Conservation (phyloP, 805 yeast genomes). For the Wickerhamomyces kurtzmanii region DNA sequence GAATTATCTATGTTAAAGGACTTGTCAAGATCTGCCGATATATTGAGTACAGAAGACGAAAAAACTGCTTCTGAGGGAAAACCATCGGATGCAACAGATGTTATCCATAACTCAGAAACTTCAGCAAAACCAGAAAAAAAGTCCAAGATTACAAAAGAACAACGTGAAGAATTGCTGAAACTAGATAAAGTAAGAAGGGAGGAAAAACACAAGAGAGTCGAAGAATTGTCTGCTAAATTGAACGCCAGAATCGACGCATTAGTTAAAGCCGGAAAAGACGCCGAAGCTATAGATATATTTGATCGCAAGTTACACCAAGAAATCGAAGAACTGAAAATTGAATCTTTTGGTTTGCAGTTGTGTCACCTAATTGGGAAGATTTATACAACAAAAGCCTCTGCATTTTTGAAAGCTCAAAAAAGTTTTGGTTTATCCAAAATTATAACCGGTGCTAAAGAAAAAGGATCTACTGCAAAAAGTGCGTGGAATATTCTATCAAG, state of each 20-base stretch:
- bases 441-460: conserved; percentile 71
- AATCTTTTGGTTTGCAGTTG: conserved; percentile 89
- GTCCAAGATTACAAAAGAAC: conserved; percentile 21
- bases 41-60: conserved; percentile 23
- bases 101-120: conserved; percentile 21
- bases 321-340: conserved; percentile 79
- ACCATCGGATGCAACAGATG: conserved; percentile 4
- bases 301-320: conserved; percentile 44
- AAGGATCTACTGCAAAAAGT: conserved; percentile 73
- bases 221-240: conserved; percentile 39
- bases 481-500: conserved; percentile 75
- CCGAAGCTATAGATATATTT: conserved; percentile 39
- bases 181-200: conserved; percentile 45
- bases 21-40: conserved; percentile 45
- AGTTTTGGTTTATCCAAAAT: conserved; percentile 84
- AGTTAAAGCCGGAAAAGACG: conserved; percentile 32
- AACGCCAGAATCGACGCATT: conserved; percentile 34
- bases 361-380: conserved; percentile 75
- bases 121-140: conserved; percentile 18
- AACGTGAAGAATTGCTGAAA: conserved; percentile 40
- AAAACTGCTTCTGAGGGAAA: conserved; percentile 4
- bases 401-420: conserved; percentile 63
- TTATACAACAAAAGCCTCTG: conserved; percentile 67
- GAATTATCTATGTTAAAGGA: conserved; percentile 63
- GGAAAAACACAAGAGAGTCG: conserved; percentile 37